Evolutionary conservation across 192 early-diverging fungal species (phyloP).

Genomic region (Pecoramyces ruminantium): DNA sequence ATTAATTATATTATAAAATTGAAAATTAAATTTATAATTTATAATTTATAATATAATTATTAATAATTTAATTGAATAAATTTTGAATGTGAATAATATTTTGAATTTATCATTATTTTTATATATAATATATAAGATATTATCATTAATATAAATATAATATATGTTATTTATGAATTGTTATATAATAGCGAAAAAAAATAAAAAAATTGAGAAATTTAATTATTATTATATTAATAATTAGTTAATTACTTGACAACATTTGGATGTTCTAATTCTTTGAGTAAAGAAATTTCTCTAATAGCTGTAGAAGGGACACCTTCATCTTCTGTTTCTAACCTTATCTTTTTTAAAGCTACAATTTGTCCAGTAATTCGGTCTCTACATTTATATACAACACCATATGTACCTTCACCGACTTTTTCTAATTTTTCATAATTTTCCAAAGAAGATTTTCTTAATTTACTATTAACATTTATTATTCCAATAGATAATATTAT

Average conservation of each 20-base stretch:
- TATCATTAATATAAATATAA: too few relatives aligned
- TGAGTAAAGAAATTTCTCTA: constrained; percentile 72
- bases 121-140: too few relatives aligned
- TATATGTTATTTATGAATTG: too few relatives aligned
- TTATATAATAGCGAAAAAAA: too few relatives aligned
- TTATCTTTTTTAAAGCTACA: constrained; percentile 66
- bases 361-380: constrained; percentile 25
- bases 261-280: constrained; percentile 69
- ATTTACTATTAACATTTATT: neutral
- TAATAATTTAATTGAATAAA: too few relatives aligned
- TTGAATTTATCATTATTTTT: too few relatives aligned
- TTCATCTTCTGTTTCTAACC: constrained; percentile 8
- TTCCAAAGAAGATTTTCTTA: constrained; percentile 5
- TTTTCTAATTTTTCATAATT: constrained; percentile 57
- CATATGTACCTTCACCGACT: constrained; percentile 73
- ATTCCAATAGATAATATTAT: too few relatives aligned
- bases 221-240: neutral
- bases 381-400: constrained; percentile 61
- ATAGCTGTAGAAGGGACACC: constrained; percentile 60
- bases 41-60: too few relatives aligned
- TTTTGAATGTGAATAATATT: too few relatives aligned
- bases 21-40: too few relatives aligned
- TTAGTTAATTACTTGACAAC: constrained; percentile 50
- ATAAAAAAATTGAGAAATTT: too few relatives aligned
- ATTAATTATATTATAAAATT: too few relatives aligned